Evolutionary conservation across 2,329 filamentous ascomycete species (phyloP), one percentile per base, ranked within the genome.

Genomic region (Fusarium neocosmosporiellum): DNA sequence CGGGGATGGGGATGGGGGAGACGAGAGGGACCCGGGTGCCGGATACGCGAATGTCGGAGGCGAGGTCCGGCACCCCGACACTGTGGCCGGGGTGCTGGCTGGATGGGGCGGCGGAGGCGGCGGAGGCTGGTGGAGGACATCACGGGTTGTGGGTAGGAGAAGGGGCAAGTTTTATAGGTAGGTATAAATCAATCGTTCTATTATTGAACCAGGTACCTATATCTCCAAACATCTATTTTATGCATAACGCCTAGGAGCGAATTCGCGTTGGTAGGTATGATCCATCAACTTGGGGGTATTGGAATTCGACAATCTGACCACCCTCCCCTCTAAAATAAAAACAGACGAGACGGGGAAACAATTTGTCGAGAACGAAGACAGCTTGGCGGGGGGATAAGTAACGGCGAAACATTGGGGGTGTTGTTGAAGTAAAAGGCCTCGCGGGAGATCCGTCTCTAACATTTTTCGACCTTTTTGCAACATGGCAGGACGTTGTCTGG

Each of bases 61-160:
- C 18, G 39, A 24, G 20, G 27, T 10, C 67, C 67, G 67, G 18
- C 53, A 9, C 67, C 67, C 65, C 66, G 65, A 31, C 8, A 11
- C 16, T 37, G 29, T 24, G 36, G 36, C 11, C 46, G 33, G 33
- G 53, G 20, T 27, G 18, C 14, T 27, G 39, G n/a, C n/a, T 41
- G 39, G n/a, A 24, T 46, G 22, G 41, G 41, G 41, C 24, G 24
- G 24, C 22, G 46, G 46, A 46, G 41, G 36, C 18, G 36, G 36
- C 36, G 36, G 18, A n/a, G 36, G 41, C 22, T 27, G 16, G 46
- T 50, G 46, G 24, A 29, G 46, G 41, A n/a, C 46, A 29, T 50
- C 46, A 29, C 46, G 46, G 46, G 24, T 8, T 50, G 24, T 29
- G 24, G 24, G n/a, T 41, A 20, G 20, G 37, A 20, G 37, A 41